Base-by-base conservation (phyloP, 768 basidiomycete genomes). In the Psilocybe azurescens region DNA sequence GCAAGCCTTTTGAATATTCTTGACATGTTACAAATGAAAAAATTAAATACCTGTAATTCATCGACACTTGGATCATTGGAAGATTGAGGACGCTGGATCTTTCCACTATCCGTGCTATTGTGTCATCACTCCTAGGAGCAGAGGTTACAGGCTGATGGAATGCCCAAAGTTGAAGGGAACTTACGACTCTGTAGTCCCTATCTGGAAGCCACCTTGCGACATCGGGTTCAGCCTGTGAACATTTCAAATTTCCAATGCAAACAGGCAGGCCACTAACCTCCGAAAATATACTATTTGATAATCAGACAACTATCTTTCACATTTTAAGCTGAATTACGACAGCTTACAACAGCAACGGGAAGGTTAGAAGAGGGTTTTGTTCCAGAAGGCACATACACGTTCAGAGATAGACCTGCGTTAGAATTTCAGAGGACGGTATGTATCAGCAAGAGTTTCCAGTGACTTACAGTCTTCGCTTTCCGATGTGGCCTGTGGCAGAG, bases 281-380 rank as follows among this genome's bases (percentile, higher is more conserved):
- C 69, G 53, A 65, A 61, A 39, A 70, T 69, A 49, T 58, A 71
- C 65, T 70, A n/a, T 33, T 6, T 3, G n/a, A 10, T 3, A 36
- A 47, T 24, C 36, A 44, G 32, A 33, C 1, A n/a, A 30, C 20
- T 9, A 28, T 32, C 44, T 3, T 24, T 24, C 24, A 24, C 24
- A 5, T 29, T 13, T 29, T 36, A 2, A 30, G 36, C 6, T 18
- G 7, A 33, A n/a, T 24, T 8, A n/a, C 9, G 3, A 20, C 11
- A 5, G 72, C 81, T 39, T 68, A 84, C 84, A 16, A 79, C 78
- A 7, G 81, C 74, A 1, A 86, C 80, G 1, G 84, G 83, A 2
- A 86, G 70, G 47, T 78, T 78, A 9, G 73, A 74, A 1, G 65
- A 63, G 0, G 75, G 59, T 1, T 68, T 75, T 0, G 75, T 67